Evolutionary conservation across 1,284 basidiomycete species (phyloP).

Genomic region (Rhodotorula mucilaginosa): DNA sequence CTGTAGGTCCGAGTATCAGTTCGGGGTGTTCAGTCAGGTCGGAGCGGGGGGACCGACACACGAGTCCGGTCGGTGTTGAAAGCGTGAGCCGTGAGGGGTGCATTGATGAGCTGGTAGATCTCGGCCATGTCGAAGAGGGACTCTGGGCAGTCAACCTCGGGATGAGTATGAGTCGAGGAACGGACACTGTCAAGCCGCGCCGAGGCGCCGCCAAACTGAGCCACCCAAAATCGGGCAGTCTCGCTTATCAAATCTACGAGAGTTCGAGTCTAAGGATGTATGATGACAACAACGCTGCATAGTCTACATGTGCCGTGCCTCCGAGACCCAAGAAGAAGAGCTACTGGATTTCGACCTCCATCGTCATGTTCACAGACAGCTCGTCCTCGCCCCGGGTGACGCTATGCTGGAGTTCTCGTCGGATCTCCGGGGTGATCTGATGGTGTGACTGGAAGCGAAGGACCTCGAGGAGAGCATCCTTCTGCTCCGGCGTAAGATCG

Average conservation of each 20-base stretch:
- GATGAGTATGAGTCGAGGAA: background rate
- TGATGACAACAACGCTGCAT: too few relatives aligned
- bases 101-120: slow-evolving; percentile 59
- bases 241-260: too few relatives aligned
- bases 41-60: slow-evolving; percentile 51
- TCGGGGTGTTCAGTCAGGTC: background rate
- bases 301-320: too few relatives aligned
- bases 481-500: slow-evolving; percentile 96
- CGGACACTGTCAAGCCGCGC: background rate
- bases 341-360: slow-evolving; percentile 42
- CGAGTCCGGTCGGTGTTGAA: slow-evolving; percentile 87
- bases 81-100: slow-evolving; percentile 83
- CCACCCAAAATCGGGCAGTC: too few relatives aligned
- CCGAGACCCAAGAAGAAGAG: too few relatives aligned
- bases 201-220: too few relatives aligned
- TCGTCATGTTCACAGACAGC: slow-evolving; percentile 27
- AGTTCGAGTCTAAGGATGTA: too few relatives aligned
- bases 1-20: slow-evolving; percentile 51
- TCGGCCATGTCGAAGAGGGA: slow-evolving; percentile 29
- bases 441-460: slow-evolving; percentile 81
- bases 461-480: slow-evolving; percentile 93
- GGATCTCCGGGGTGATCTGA: slow-evolving; percentile 84
- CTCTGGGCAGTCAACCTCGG: slow-evolving; percentile 35
- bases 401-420: slow-evolving; percentile 67
- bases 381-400: slow-evolving; percentile 54